These are phyloP conservation scores for Chlorophyllum brunneum DNA, from an alignment of 768 basidiomycete genomes.

Conservation along the genomic window DNA sequence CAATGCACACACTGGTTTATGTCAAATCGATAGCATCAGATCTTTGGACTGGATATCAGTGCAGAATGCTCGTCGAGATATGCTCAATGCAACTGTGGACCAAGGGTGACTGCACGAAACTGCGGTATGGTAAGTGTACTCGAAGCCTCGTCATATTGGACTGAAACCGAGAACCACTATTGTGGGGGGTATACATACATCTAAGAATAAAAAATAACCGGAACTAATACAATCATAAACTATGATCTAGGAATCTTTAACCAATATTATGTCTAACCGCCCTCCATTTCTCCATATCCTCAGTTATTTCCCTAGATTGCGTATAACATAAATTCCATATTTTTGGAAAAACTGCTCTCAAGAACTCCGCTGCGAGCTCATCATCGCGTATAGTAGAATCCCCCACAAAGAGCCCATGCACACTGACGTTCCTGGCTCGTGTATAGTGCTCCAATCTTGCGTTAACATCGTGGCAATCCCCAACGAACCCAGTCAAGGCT, in stretches of 20 bases:
- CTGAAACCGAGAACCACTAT: too few species aligned
- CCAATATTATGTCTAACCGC: background rate
- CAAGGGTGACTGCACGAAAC: too few species aligned
- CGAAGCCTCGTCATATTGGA: too few species aligned
- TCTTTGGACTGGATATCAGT: too few species aligned
- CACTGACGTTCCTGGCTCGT: background rate
- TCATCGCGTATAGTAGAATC: constrained; percentile 1
- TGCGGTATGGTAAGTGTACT: too few species aligned
- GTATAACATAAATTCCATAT: background rate
- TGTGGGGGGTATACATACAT: too few species aligned
- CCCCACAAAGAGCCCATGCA: constrained; percentile 1
- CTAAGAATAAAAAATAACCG: background rate
- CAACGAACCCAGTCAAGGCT: background rate
- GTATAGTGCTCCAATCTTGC: background rate
- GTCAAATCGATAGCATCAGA: too few species aligned
- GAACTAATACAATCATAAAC: background rate
- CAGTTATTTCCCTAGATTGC: background rate
- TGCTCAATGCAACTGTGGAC: too few species aligned
- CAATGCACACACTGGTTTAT: too few species aligned
- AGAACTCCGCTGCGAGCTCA: background rate
- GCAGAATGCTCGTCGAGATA: too few species aligned
- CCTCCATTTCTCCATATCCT: constrained; percentile 3
- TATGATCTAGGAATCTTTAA: background rate
- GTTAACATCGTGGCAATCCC: too few species aligned
- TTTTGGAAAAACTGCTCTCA: background rate